These are phyloP conservation scores for Nicotiana tomentosiformis DNA, from an alignment of 257 asterid genomes.

Conservation along the genomic window DNA sequence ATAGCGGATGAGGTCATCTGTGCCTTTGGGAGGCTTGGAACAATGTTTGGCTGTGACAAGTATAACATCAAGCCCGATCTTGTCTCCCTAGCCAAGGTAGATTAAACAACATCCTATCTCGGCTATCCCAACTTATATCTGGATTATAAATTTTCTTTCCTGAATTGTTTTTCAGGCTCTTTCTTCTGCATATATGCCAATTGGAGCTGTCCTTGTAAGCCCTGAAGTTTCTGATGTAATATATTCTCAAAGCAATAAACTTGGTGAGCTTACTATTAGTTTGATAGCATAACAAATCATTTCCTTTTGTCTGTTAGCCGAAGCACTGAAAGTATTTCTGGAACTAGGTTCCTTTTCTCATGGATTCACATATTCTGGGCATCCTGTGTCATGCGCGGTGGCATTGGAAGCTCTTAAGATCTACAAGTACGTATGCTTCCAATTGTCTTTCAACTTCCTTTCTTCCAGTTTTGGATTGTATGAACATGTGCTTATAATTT, in stretches of 20 bases:
- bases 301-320: not conserved
- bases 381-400: conserved; percentile 95
- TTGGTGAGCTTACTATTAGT: conserved; percentile 40
- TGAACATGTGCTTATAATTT: not conserved
- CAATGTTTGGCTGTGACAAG: conserved; percentile 90
- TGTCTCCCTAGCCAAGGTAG: conserved; percentile 83
- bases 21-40: conserved; percentile 92
- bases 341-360: conserved; percentile 73
- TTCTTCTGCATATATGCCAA: conserved; percentile 92
- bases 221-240: conserved; percentile 71
- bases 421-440: conserved; percentile 54
- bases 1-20: conserved; percentile 97
- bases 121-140: not conserved
- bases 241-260: conserved; percentile 80
- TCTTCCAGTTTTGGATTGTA: not conserved
- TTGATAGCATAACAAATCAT: not conserved
- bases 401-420: conserved; percentile 86
- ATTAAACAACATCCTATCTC: not conserved
- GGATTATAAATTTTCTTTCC: not conserved
- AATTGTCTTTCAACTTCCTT: not conserved
- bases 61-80: conserved; percentile 91
- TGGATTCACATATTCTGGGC: conserved; percentile 97
- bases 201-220: conserved; percentile 92
- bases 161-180: conserved; percentile 52
- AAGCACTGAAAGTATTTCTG: not conserved